A percentile compares a stretch with the other conserved stretches of the same genome.
phyloP scores from a whole-genome alignment of 2,329 filamentous ascomycete genomes.

The Neonectria sp. region DNA sequence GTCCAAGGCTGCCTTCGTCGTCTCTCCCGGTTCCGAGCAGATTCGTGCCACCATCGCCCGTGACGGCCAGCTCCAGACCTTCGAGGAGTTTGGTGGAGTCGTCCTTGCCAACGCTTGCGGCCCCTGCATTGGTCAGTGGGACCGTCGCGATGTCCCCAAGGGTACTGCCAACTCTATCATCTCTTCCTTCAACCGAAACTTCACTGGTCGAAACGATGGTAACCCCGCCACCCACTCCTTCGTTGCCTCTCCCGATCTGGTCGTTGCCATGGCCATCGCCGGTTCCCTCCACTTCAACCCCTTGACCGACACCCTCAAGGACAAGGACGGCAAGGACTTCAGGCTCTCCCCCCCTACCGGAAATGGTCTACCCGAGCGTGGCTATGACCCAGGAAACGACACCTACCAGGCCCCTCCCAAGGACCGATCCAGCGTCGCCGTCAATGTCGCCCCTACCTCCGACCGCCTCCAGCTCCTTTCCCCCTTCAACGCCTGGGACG shows the following conservation, averaged over 20 bases:
- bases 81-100: constrained; percentile 87
- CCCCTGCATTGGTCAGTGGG: constrained; percentile 96
- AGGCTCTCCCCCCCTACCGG: constrained; percentile 85
- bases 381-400: constrained; percentile 92
- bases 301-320: constrained; percentile 90
- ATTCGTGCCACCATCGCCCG: constrained; percentile 94
- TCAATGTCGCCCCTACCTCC: constrained; percentile 88
- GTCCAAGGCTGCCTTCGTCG: constrained; percentile 92
- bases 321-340: constrained; percentile 97
- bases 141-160: constrained; percentile 94
- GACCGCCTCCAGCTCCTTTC: constrained; percentile 94
- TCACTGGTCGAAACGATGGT: constrained; percentile 96
- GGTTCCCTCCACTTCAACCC: constrained; percentile 95
- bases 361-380: constrained; percentile 82
- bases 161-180: constrained; percentile 96
- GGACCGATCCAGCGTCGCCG: constrained; percentile 80
- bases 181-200: constrained; percentile 99
- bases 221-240: constrained; percentile 97
- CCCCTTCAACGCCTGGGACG: constrained; percentile 91
- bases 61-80: constrained; percentile 88
- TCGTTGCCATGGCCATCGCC: constrained; percentile 88
- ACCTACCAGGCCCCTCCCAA: constrained; percentile 96
- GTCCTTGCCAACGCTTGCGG: constrained; percentile 96
- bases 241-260: constrained; percentile 91
- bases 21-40: constrained; percentile 96